Percentiles rank a stretch among this genome's conserved stretches.
phyloP scores from a whole-genome alignment of 2,329 filamentous ascomycete species.

The Salinomyces thailandicus region DNA sequence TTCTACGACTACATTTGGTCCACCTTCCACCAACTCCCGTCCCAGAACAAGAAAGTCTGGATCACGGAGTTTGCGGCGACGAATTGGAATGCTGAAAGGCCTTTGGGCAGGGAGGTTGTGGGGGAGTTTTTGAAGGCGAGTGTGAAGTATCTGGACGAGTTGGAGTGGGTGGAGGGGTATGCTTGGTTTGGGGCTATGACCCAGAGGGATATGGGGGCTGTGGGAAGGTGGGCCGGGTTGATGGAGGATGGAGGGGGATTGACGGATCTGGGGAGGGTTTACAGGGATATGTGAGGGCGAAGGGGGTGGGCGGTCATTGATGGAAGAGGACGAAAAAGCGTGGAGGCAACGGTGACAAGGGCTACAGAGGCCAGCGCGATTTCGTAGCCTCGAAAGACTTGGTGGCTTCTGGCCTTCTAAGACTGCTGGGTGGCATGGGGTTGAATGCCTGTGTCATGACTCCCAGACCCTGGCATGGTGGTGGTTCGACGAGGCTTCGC shows the following conservation, averaged over 20 bases:
- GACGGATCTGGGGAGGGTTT: constrained; percentile 22
- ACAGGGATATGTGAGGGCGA: constrained; percentile 17
- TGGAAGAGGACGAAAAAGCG: no score
- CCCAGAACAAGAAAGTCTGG: constrained; percentile 22
- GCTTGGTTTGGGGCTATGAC: constrained; percentile 26
- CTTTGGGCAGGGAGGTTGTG: constrained; percentile 20
- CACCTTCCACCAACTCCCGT: constrained; percentile 14
- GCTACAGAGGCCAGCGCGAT: no score
- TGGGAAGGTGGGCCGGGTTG: constrained; percentile 23
- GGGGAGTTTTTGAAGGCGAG: constrained; percentile 20
- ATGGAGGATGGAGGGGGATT: constrained; percentile 22
- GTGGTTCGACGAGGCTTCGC: no score
- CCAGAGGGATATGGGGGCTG: constrained; percentile 21
- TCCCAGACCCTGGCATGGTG: no score
- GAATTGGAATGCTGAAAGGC: constrained; percentile 22
- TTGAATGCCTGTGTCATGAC: no score
- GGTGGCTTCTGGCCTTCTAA: no score
- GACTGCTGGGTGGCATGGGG: no score
- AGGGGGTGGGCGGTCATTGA: not conserved
- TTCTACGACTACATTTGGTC: constrained; percentile 28
- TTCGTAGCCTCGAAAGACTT: no score
- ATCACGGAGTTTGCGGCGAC: constrained; percentile 21
- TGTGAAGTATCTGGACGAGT: constrained; percentile 21
- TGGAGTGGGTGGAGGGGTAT: constrained; percentile 27
- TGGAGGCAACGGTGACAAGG: no score